Percentiles rank a stretch among this genome's conserved stretches.
phyloP scores from a whole-genome alignment of 2,329 filamentous ascomycete genomes.

The Colletotrichum sublineola region DNA sequence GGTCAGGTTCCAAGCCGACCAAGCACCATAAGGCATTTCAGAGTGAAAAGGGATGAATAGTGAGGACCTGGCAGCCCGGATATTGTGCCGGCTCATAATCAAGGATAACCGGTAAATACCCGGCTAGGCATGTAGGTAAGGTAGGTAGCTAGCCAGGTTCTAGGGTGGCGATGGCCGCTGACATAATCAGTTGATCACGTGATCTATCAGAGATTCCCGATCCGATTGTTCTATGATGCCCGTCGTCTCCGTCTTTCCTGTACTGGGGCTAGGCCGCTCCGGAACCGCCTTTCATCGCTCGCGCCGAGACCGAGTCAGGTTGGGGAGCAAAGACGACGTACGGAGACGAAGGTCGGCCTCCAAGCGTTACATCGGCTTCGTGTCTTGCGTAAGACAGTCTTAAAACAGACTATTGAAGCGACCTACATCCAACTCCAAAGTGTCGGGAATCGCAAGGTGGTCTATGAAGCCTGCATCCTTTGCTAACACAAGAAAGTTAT shows the following conservation, averaged over 20 bases:
- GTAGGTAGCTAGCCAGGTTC: background rate
- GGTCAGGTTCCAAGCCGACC: constrained; percentile 1
- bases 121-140: background rate
- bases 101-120: background rate
- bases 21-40: no score
- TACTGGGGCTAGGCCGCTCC: constrained; percentile 37
- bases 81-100: background rate
- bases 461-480: background rate
- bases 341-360: constrained; percentile 25
- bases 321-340: constrained; percentile 22
- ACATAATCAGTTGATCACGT: background rate
- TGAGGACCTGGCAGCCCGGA: constrained; percentile 1
- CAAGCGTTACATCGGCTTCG: constrained; percentile 25
- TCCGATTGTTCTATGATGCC: constrained; percentile 22
- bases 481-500: background rate
- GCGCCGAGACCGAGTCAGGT: constrained; percentile 40
- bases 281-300: constrained; percentile 26
- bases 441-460: constrained; percentile 11
- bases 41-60: no score
- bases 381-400: constrained; percentile 31
- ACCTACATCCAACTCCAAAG: constrained; percentile 24
- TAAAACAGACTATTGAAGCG: constrained; percentile 23
- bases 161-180: background rate
- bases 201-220: constrained; percentile 2
- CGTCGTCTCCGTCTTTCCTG: constrained; percentile 30